Conservation (phyloP, 495 filamentous ascomycete genomes). For the Platismatia glauca region DNA sequence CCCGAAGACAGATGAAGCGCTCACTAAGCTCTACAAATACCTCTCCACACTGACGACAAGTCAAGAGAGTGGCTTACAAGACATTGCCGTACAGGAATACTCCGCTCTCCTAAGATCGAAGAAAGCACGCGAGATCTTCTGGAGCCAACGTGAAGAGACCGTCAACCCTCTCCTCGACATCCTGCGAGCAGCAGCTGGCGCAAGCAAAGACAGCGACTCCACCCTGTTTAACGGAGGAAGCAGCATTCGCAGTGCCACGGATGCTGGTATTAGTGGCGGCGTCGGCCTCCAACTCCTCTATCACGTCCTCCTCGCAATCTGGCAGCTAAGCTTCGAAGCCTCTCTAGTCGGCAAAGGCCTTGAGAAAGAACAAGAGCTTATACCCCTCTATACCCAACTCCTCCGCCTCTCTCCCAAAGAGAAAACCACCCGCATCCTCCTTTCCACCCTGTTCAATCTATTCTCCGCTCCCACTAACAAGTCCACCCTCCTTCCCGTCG, state of each 20-base stretch:
- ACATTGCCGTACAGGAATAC: conserved; percentile 89
- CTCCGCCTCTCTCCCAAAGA: conserved; percentile 91
- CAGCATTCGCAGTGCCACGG: conserved; percentile 45
- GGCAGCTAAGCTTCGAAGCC: conserved; percentile 94
- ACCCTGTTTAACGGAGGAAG: conserved; percentile 57
- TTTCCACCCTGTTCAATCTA: conserved; percentile 84
- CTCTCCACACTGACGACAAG: conserved; percentile 70
- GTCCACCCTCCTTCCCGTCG: conserved; percentile 66
- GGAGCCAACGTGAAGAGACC: conserved; percentile 76
- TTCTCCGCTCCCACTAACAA: conserved; percentile 59
- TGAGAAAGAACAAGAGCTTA: conserved; percentile 86
- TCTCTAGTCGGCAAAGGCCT: conserved; percentile 73
- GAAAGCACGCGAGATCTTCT: conserved; percentile 73
- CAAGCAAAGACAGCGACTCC: conserved; percentile 53
- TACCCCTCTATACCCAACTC: conserved; percentile 82
- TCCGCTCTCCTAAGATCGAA: conserved; percentile 73
- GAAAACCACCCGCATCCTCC: conserved; percentile 86
- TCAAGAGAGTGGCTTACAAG: conserved; percentile 79
- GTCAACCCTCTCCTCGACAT: conserved; percentile 75
- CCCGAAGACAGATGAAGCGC: conserved; percentile 57
- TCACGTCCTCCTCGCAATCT: conserved; percentile 82
- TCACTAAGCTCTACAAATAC: conserved; percentile 81
- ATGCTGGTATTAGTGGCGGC: conserved; percentile 62
- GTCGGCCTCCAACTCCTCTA: conserved; percentile 92
- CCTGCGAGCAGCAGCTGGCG: conserved; percentile 66